Base-by-base conservation (phyloP, 192 early-diverging fungal genomes). In the Coemansia erecta region DNA sequence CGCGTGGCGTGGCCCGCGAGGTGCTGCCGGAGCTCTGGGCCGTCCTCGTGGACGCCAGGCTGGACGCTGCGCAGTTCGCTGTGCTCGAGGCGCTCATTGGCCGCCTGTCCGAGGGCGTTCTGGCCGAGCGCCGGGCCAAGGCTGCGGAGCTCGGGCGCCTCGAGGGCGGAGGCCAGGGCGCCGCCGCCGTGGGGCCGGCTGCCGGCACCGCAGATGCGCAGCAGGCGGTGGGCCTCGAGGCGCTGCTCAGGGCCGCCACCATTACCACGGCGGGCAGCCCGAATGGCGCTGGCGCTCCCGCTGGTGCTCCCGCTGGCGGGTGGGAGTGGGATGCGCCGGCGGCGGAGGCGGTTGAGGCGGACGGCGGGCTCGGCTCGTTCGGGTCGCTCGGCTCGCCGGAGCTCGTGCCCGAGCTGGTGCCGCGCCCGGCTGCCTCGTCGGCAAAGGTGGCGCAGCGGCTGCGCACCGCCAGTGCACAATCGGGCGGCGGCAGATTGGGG, bases 11-110 rank as follows among this genome's bases (percentile, higher is more conserved):
- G 19, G 93, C 91, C 8, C 85, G 80, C 1, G 87, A 89, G 50
- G 81, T 94, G 15, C 51, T 94, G 47, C 90, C 89, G 4, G 87
- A 88, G 39, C 67, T 93, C 28, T 94, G 93, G 93, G 70, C 75
- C 13, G 72, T 92, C 64, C 66, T 82, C 26, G 81, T 92, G 40
- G 91, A 91, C 6, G 85, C 82, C 0, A 64, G 85, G 24, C 68
- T 94, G n/a, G 86, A 83, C 21, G 54, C 85, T 7, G 82, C 82
- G 0, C 92, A 94, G 77, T 91, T 91, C 49, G 70, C 86, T 42
- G 66, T 72, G 42, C 89, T 89, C 28, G 84, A 84, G 84, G 62
- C 68, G 21, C 83, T 84, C 0, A 83, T 91, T 14, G 63, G 68
- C 15, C 81, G 80, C 6, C 48, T 91, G 21, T 71, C 82, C 2